Evolutionary conservation across 192 early-diverging fungal species (phyloP).

Genomic region (Podila clonocystis): DNA sequence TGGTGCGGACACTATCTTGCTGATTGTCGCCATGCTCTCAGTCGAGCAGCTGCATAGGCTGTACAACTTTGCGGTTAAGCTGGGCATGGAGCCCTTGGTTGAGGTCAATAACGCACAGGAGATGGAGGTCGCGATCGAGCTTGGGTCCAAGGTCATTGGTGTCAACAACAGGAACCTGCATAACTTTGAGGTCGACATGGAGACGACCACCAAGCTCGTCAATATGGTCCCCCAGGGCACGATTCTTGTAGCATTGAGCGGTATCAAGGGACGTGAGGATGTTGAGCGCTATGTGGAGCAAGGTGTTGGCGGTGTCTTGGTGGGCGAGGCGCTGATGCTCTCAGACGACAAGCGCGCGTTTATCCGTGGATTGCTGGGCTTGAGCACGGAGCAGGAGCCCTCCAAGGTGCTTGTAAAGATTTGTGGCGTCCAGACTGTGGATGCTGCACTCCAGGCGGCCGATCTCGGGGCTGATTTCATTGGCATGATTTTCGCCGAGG

Average conservation of each 20-base stretch:
- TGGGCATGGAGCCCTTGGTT: slow-evolving; percentile 99
- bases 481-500: slow-evolving; percentile 92
- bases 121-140: slow-evolving; percentile 85
- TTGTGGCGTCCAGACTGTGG: slow-evolving; percentile 86
- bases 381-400: slow-evolving; percentile 18
- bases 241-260: slow-evolving; percentile 89
- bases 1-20: slow-evolving; percentile 95
- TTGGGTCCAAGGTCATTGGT: slow-evolving; percentile 91
- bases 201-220: slow-evolving; percentile 82
- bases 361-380: slow-evolving; percentile 74
- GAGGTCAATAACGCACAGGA: slow-evolving; percentile 95
- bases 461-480: slow-evolving; percentile 88
- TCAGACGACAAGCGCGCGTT: slow-evolving; percentile 78
- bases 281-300: slow-evolving; percentile 82
- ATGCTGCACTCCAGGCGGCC: slow-evolving; percentile 83
- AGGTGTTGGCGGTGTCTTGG: slow-evolving; percentile 85
- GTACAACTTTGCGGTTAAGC: slow-evolving; percentile 74
- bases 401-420: slow-evolving; percentile 82
- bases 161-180: slow-evolving; percentile 99
- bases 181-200: slow-evolving; percentile 95
- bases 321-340: slow-evolving; percentile 97
- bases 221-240: slow-evolving; percentile 78
- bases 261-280: slow-evolving; percentile 85
- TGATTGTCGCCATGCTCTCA: slow-evolving; percentile 96
- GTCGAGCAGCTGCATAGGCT: slow-evolving; percentile 72